Base-by-base conservation (phyloP, 2,329 filamentous ascomycete genomes). In the Erysiphe pulchra region DNA sequence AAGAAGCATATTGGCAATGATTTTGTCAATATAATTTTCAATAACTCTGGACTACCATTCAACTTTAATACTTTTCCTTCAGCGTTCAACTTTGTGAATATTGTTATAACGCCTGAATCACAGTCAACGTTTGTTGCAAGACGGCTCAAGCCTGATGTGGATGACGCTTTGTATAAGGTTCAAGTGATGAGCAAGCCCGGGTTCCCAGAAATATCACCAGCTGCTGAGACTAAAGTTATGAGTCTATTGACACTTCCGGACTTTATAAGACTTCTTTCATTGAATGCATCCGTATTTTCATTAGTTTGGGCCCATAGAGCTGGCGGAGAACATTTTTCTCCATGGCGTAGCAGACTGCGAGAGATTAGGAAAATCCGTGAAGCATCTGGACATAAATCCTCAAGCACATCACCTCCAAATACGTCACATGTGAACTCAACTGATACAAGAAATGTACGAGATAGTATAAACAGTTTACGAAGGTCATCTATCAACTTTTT, bases 21-120 rank as follows among this genome's bases (percentile, higher is more conserved):
- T 60, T 92, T 83, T 59, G 90, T 98, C 57, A 95, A 93, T 58
- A 92, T 98, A 53, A 79, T 98, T 47, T 98, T 92, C 69, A 98
- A 98, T 59, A 84, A 92, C 56, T 94, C 86, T 2, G 87, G 90
- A n/a, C 61, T 77, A 42, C 79, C 81, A 0, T 95, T 93, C 64
- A 71, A 73, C 46, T 92, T 93, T 58, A 75, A 93, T 58, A 93
- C 83, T 0, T 92, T 98, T 54, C 84, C 84, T 0, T 92, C 85
- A 0, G 80, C 87, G 47, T 93, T 98, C 67, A 95, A 94, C 58
- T 93, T 82, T 57, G 85, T 98, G 57, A 85, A 94, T 59, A 95
- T 98, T 55, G 80, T 95, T 54, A 87, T 98, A 56, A 83, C 82
- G 2, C 90, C 90, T 0, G 81, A 86, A 50, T 86, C 84, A 4